Evolutionary conservation across 495 filamentous ascomycete genomes (phyloP).

Genomic region (Talaromyces wortmannii): DNA sequence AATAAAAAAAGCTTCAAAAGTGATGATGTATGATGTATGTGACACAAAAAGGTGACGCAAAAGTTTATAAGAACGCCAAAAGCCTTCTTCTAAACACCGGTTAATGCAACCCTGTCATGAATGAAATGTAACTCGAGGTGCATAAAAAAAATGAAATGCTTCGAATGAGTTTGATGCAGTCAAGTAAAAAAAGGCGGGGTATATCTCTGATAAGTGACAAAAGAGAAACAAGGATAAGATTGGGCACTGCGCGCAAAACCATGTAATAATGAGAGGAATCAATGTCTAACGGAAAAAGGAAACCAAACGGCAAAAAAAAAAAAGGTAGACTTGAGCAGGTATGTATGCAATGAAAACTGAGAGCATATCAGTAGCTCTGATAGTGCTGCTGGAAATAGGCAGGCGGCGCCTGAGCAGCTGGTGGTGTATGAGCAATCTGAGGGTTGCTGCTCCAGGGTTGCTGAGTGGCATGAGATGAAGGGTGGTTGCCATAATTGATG

Average conservation of each 20-base stretch:
- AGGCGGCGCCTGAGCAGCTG: conserved; percentile 17
- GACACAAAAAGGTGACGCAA: not conserved
- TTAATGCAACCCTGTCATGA: not conserved
- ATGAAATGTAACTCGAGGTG: not conserved
- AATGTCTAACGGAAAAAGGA: no score
- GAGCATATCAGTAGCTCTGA: conserved; percentile 12
- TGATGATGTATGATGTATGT: not conserved
- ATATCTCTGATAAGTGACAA: not conserved
- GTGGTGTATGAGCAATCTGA: conserved; percentile 8
- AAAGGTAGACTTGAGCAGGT: no score
- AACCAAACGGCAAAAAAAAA: no score
- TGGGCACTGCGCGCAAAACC: not conserved
- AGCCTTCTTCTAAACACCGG: not conserved
- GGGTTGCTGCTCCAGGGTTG: conserved; percentile 6
- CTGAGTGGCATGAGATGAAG: conserved; percentile 18
- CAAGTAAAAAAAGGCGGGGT: not conserved
- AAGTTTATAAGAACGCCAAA: not conserved
- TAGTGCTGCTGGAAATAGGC: conserved; percentile 20
- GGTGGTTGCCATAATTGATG: conserved; percentile 22
- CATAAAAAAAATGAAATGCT: not conserved
- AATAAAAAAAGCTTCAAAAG: not conserved
- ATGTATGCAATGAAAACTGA: not conserved
- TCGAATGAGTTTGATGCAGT: not conserved
- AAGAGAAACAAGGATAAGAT: conserved; percentile 1
- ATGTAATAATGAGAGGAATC: not conserved